phyloP scores from a whole-genome alignment of 2,329 filamentous ascomycete genomes.

The Monilinia fructigena region DNA sequence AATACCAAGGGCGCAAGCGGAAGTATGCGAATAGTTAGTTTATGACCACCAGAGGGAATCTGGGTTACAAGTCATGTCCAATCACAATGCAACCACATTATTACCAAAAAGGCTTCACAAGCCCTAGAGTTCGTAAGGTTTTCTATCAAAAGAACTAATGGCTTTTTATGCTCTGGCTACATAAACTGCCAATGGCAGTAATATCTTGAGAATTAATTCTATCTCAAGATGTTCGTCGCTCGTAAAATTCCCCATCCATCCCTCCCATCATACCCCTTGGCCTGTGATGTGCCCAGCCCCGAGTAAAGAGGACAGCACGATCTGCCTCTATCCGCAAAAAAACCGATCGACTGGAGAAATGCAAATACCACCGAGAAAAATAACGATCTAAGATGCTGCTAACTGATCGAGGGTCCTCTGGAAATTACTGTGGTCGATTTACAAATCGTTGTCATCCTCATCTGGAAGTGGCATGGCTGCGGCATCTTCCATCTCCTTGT shows the following conservation, averaged over 20 bases:
- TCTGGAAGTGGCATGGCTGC: slow-evolving; percentile 83
- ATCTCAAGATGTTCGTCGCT: slow-evolving; percentile 36
- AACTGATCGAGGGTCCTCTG: slow-evolving; percentile 26
- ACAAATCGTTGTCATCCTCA: slow-evolving; percentile 76
- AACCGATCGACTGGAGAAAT: slow-evolving; percentile 35
- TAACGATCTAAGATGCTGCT: slow-evolving; percentile 41
- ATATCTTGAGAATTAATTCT: slow-evolving; percentile 32
- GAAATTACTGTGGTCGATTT: slow-evolving; percentile 30
- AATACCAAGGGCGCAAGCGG: too few relatives aligned
- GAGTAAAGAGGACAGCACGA: slow-evolving; percentile 33
- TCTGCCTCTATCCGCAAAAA: slow-evolving; percentile 37
- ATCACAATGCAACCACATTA: slow-evolving; percentile 5
- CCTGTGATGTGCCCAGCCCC: slow-evolving; percentile 34
- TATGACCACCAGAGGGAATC: not conserved
- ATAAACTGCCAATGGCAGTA: slow-evolving; percentile 34
- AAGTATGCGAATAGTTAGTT: too few relatives aligned
- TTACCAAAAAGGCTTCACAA: not conserved
- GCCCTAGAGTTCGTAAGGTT: slow-evolving; percentile 11
- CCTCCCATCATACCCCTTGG: slow-evolving; percentile 32
- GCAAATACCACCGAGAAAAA: slow-evolving; percentile 39
- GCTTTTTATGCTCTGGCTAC: slow-evolving; percentile 40
- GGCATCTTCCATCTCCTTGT: slow-evolving; percentile 83
- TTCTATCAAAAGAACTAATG: slow-evolving; percentile 32
- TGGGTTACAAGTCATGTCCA: not conserved
- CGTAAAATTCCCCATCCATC: slow-evolving; percentile 34